Evolutionary conservation across 495 filamentous ascomycete genomes (phyloP).

Genomic region (Hypoxylon trugodes): DNA sequence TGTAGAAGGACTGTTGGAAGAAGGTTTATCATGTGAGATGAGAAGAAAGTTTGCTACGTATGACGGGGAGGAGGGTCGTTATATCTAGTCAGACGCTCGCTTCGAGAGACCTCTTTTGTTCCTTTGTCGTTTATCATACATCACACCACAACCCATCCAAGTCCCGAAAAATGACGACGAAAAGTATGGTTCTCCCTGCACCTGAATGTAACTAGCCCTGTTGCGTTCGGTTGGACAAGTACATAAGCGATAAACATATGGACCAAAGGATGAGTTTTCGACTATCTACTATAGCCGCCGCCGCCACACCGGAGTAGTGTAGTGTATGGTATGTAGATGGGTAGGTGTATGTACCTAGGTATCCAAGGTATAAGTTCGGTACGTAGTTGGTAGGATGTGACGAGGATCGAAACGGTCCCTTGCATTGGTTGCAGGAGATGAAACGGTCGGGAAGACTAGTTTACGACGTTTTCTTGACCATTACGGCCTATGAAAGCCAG

Average conservation of each 20-base stretch:
- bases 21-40: constrained; percentile 21
- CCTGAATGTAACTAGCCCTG: constrained; percentile 16
- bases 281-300: constrained; percentile 17
- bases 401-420: constrained; percentile 29
- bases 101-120: too few relatives aligned
- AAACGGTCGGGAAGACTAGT: constrained; percentile 34
- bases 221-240: constrained; percentile 15
- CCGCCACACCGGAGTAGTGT: constrained; percentile 26
- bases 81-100: constrained; percentile 30
- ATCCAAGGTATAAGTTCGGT: too few relatives aligned
- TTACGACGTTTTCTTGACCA: constrained; percentile 12
- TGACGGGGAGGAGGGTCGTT: constrained; percentile 29
- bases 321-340: too few relatives aligned
- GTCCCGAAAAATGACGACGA: constrained; percentile 13
- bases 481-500: constrained; percentile 26
- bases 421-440: constrained; percentile 30
- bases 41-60: constrained; percentile 10
- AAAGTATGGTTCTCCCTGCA: constrained; percentile 17
- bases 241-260: constrained; percentile 16
- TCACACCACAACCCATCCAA: constrained; percentile 14
- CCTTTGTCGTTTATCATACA: constrained; percentile 19
- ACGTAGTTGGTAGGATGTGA: too few relatives aligned
- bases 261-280: constrained; percentile 13
- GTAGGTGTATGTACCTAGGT: too few relatives aligned
- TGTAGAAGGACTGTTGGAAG: neutral